Base-by-base conservation (phyloP, 768 basidiomycete species). In the Tricholoma hemisulphureum region DNA sequence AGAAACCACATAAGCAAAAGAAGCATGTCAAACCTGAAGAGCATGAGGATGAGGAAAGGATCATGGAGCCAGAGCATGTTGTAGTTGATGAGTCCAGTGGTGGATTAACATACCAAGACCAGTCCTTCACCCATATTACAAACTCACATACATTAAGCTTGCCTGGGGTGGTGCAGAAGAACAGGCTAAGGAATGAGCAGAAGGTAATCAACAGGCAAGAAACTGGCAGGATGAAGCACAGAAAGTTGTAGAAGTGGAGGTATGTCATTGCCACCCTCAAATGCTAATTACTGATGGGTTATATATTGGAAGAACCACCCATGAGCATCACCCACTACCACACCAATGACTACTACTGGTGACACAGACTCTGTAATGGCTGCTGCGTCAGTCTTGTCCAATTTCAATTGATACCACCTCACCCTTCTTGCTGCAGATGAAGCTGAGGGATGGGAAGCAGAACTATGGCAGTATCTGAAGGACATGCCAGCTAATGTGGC, bases 141-240 rank as follows among this genome's bases (percentile, higher is more conserved):
- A n/a, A n/a, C n/a, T n/a, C n/a, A n/a, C n/a, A n/a, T n/a, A n/a
- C n/a, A n/a, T n/a, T n/a, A n/a, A n/a, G n/a, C n/a, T n/a, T n/a
- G n/a, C n/a, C n/a, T n/a, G n/a, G n/a, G 71, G 71, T 35, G 65
- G 72, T 3, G 54, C 57, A 1, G 53, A 62, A 1, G 70, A 73
- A 49, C 68, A 72, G 32, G 58, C 43, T 6, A 57, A 39, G 4
- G 61, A 63, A 51, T 51, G 45, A 6, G 46, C 21, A 21, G 57
- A 14, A n/a, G 62, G 63, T 7, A 65, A 65, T 53, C 41, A 61
- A 43, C 41, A 20, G n/a, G n/a, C n/a, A n/a, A n/a, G n/a, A n/a
- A n/a, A n/a, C n/a, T n/a, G n/a, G n/a, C n/a, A 65, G 37, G 64
- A 63, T 28, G 62, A 65, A 28, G 60, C 63, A 11, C 23, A 45